A percentile compares a stretch with the other conserved stretches of the same genome.
These are phyloP conservation scores for Mortierella sp. DNA, from an alignment of 371 early-diverging fungal genomes.

Conservation along the genomic window DNA sequence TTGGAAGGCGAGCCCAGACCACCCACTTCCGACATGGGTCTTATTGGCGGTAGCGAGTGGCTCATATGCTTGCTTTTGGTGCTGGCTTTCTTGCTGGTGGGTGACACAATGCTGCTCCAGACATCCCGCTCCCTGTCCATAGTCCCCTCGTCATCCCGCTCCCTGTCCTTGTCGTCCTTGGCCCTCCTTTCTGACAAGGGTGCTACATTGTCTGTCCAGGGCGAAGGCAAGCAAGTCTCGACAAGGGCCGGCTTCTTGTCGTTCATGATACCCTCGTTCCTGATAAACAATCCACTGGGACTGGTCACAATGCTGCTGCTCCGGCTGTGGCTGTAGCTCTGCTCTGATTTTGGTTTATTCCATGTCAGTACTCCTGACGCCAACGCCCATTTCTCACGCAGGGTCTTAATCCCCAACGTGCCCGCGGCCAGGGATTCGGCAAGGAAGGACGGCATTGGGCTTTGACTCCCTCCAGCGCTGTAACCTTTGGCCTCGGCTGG, in stretches of 20 bases:
- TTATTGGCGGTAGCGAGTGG: conserved; percentile 16
- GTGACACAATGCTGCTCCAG: conserved; percentile 27
- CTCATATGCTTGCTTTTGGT: background rate
- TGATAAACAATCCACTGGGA: conserved; percentile 47
- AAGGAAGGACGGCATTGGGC: conserved; percentile 47
- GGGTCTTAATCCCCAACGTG: conserved; percentile 42
- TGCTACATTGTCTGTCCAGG: conserved; percentile 20
- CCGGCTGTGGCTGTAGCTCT: conserved; percentile 14
- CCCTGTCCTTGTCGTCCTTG: conserved; percentile 16
- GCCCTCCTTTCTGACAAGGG: conserved; percentile 2
- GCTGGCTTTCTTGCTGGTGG: conserved; percentile 17
- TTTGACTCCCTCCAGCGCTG: conserved; percentile 25
- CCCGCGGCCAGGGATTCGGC: conserved; percentile 46
- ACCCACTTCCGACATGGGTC: conserved; percentile 50
- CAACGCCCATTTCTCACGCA: conserved; percentile 51
- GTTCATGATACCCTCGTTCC: conserved; percentile 44
- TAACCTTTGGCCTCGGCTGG: conserved; percentile 8
- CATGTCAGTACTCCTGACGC: conserved; percentile 50
- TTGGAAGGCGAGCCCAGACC: conserved; percentile 19
- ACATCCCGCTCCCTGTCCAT: conserved; percentile 20
- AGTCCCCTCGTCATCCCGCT: conserved; percentile 16
- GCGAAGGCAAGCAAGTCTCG: conserved; percentile 37
- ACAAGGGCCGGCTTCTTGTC: conserved; percentile 52
- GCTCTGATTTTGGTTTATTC: conserved; percentile 32
- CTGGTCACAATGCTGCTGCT: conserved; percentile 34